Conservation (phyloP, 305 asterid genomes). For the Ajuga reptans region DNA sequence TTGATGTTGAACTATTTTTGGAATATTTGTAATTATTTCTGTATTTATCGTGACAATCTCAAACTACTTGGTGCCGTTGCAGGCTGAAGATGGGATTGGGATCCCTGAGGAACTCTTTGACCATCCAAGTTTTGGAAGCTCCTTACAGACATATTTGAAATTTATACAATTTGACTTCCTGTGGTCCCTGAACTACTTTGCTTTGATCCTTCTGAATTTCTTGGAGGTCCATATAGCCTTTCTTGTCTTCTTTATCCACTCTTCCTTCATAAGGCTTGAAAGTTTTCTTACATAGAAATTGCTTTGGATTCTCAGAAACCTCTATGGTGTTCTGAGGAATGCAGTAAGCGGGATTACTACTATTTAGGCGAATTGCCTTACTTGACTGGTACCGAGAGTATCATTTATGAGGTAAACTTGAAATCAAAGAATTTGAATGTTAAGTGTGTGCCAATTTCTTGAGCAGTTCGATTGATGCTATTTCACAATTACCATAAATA, state of each 20-base stretch:
- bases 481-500: not conserved
- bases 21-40: not conserved
- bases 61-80: constrained; percentile 25
- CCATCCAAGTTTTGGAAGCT: constrained; percentile 60
- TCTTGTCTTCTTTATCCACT: constrained; percentile 15
- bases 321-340: constrained; percentile 75
- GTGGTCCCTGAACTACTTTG: constrained; percentile 86
- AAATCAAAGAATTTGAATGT: constrained; percentile 8
- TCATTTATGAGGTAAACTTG: constrained; percentile 69
- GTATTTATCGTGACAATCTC: constrained; percentile 1
- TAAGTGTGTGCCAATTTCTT: not conserved
- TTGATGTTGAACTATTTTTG: not conserved
- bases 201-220: constrained; percentile 69
- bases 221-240: constrained; percentile 59
- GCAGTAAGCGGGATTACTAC: constrained; percentile 71
- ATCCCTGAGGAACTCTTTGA: constrained; percentile 94
- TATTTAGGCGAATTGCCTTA: constrained; percentile 90
- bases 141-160: constrained; percentile 61
- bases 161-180: constrained; percentile 74
- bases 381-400: constrained; percentile 59
- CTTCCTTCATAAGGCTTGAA: not conserved
- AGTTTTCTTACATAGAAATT: constrained; percentile 17
- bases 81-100: constrained; percentile 99
- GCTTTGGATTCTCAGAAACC: constrained; percentile 69
- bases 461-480: not conserved